Percentiles rank a stretch among this genome's conserved stretches.
These are phyloP conservation scores for Adiantum capillusveneris DNA, from an alignment of 75 land plant species.

Conservation along the genomic window DNA sequence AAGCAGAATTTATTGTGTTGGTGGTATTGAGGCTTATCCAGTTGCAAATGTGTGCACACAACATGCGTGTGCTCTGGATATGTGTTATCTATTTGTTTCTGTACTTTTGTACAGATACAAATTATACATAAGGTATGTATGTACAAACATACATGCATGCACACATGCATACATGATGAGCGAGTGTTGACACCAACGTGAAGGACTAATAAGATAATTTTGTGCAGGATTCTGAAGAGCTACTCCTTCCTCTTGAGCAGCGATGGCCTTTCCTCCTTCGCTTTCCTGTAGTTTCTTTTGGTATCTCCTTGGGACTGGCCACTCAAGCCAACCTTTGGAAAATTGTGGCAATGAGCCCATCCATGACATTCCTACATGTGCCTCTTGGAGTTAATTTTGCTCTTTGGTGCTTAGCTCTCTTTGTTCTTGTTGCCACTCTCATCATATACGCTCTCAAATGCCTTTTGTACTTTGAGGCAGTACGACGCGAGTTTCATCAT, in stretches of 20 bases:
- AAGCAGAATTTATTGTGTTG: too few species aligned
- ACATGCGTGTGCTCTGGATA: too few species aligned
- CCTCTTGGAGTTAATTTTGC: conserved; percentile 43
- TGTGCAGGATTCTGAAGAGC: conserved; percentile 61
- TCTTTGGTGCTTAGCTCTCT: conserved; percentile 63
- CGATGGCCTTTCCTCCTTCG: conserved; percentile 89
- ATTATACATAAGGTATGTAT: too few species aligned
- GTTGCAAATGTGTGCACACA: too few species aligned
- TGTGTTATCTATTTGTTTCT: too few species aligned
- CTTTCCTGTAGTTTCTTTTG: conserved; percentile 78
- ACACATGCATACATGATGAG: too few species aligned
- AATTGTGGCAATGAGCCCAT: conserved; percentile 40
- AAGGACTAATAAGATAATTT: too few species aligned
- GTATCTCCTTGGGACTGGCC: conserved; percentile 73
- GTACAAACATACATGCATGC: too few species aligned
- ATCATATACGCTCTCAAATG: conserved; percentile 53
- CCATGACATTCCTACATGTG: conserved; percentile 49
- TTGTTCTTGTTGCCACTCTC: conserved; percentile 34
- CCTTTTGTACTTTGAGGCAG: conserved; percentile 70
- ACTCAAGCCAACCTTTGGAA: conserved; percentile 85
- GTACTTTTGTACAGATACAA: too few species aligned
- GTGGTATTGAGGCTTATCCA: too few species aligned
- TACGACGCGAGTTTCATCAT: conserved; percentile 75
- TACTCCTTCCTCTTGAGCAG: conserved; percentile 70
- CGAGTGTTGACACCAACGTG: too few species aligned